Base-by-base conservation (phyloP, 805 yeast genomes). In the Candida tammaniensis region DNA sequence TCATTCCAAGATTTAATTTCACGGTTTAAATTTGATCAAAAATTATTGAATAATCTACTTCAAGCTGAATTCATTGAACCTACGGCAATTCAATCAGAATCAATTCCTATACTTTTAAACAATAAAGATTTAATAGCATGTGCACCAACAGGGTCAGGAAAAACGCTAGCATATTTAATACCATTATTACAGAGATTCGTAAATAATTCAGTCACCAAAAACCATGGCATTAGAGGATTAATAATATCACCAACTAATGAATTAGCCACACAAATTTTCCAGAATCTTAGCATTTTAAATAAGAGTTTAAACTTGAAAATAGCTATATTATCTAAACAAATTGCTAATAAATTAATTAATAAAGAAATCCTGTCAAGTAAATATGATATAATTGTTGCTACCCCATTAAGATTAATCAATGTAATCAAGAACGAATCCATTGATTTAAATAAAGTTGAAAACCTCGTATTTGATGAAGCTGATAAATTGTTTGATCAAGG, bases 141-240 rank as follows among this genome's bases (percentile, higher is more conserved):
- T 70, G 97, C 98, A 0, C 98, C 98, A 30, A 93, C 98, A 1
- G 98, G 98, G 48, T 87, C 97, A 4, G 98, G 98, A 69, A 93
- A 93, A 56, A 93, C 98, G 0, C 67, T 93, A 31, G 95, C 97
- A 19, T 93, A 84, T 54, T 64, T 86, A 37, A 76, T 88, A 12
- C 98, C 99, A 4, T 49, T 91, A 48, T 59, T 93, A 14, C 93
- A 86, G 47, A 51, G 59, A 30, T 43, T 66, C 16, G 29, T 67
- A 12, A 38, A 49, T 18, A 48, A 51, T 19, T 48, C 57, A 16
- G 36, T 44, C 9, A 28, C 36, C n/a, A 33, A 35, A n/a, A 61
- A 65, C 31, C 57, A 65, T 38, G 85, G 84, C 1, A 66, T 86
- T 7, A 70, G 83, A 46, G 94, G 95, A 0, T 62, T 93, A 33